Conservation (phyloP, 2,329 filamentous ascomycete genomes). For the Thelonectria blattea region DNA sequence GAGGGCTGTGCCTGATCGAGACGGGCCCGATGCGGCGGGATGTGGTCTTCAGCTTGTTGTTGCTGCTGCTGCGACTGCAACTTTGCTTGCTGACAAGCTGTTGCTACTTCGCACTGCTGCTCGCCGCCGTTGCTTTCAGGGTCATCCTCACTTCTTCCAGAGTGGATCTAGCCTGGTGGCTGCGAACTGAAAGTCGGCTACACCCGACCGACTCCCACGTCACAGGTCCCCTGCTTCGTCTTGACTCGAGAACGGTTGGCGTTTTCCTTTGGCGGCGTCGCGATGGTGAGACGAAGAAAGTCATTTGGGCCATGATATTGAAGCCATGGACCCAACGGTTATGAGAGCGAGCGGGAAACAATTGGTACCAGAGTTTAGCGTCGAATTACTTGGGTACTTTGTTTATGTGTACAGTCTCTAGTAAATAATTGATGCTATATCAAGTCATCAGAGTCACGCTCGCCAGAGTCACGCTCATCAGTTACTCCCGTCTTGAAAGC, state of each 20-base stretch:
- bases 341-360: not conserved
- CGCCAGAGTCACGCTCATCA: too few species aligned
- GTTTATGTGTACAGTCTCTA: not conserved
- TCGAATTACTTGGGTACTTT: not conserved
- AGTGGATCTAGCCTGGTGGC: constrained; percentile 9
- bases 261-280: not conserved
- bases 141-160: not conserved
- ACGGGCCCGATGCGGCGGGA: not conserved
- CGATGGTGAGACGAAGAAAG: not conserved
- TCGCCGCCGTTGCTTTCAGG: too few species aligned
- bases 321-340: not conserved
- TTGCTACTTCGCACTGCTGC: too few species aligned
- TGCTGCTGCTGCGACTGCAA: not conserved
- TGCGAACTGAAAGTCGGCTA: constrained; percentile 18
- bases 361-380: not conserved
- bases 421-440: not conserved
- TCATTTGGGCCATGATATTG: not conserved
- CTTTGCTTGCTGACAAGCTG: not conserved
- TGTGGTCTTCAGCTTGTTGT: not conserved
- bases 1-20: not conserved
- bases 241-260: not conserved
- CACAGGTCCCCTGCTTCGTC: constrained; percentile 10
- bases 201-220: constrained; percentile 12
- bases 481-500: not conserved
- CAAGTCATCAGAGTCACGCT: not conserved